Evolutionary conservation across 2,329 filamentous ascomycete species (phyloP).

Genomic region (Botrytis squamosa): DNA sequence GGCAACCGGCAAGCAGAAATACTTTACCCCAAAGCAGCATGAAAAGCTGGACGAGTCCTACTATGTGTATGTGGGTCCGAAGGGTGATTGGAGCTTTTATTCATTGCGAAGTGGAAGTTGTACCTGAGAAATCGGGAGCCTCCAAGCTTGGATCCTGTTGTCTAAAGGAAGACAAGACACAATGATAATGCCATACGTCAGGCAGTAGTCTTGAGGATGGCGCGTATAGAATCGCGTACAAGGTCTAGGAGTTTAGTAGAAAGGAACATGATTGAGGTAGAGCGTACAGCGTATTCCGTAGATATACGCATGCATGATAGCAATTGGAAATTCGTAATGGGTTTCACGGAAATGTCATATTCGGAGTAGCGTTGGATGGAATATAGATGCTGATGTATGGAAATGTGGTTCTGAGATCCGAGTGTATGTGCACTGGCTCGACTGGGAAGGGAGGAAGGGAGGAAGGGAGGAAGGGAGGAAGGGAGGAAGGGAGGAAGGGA

Average conservation of each 20-base stretch:
- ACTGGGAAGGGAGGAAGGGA: no score
- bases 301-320: background rate
- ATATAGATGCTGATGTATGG: background rate
- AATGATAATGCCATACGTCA: background rate
- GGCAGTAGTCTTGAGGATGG: background rate
- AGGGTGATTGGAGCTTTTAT: background rate
- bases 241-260: background rate
- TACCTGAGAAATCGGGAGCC: background rate
- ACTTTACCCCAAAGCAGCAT: background rate
- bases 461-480: background rate
- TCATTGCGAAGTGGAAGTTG: background rate
- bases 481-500: background rate
- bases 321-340: background rate
- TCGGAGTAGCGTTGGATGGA: background rate
- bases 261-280: background rate
- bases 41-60: background rate
- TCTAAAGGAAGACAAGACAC: background rate
- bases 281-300: background rate
- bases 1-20: background rate
- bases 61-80: background rate
- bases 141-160: background rate
- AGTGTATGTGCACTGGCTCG: background rate
- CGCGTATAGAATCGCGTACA: background rate
- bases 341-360: background rate
- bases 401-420: background rate